Percentiles rank a stretch among this genome's conserved stretches.
phyloP scores from a whole-genome alignment of 1,284 basidiomycete species.

The Cryptococcus neoformans region DNA sequence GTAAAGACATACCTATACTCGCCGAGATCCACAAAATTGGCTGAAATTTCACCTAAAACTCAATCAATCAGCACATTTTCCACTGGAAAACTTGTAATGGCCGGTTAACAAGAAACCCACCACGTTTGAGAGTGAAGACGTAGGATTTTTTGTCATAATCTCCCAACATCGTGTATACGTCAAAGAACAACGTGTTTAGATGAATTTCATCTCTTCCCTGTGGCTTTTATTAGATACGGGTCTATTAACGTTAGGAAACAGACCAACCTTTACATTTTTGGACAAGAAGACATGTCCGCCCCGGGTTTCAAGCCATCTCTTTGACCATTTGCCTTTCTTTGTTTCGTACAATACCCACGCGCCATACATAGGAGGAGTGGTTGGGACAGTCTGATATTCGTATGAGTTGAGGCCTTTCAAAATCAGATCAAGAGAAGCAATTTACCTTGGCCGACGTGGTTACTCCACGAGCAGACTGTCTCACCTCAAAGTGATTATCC shows the following conservation, averaged over 20 bases:
- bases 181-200: constrained; percentile 63
- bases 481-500: constrained; percentile 72
- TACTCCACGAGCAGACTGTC: constrained; percentile 61
- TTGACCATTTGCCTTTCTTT: constrained; percentile 88
- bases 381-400: constrained; percentile 60
- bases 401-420: constrained; percentile 4
- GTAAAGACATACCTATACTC: constrained; percentile 83
- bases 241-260: not conserved
- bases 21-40: constrained; percentile 74
- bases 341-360: constrained; percentile 79
- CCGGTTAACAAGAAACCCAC: too few species aligned
- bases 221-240: not conserved
- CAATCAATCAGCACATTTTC: too few species aligned
- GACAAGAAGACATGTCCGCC: constrained; percentile 79
- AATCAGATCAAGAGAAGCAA: not conserved
- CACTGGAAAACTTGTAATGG: too few species aligned
- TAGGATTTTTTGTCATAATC: constrained; percentile 67
- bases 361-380: constrained; percentile 63
- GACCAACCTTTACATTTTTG: constrained; percentile 76
- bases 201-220: constrained; percentile 73
- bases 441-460: constrained; percentile 18
- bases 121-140: constrained; percentile 74
- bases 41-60: constrained; percentile 57
- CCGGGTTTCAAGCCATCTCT: constrained; percentile 77
- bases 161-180: constrained; percentile 72